Conservation (phyloP, 2,329 filamentous ascomycete species). For the Beauveria brongniartii region DNA sequence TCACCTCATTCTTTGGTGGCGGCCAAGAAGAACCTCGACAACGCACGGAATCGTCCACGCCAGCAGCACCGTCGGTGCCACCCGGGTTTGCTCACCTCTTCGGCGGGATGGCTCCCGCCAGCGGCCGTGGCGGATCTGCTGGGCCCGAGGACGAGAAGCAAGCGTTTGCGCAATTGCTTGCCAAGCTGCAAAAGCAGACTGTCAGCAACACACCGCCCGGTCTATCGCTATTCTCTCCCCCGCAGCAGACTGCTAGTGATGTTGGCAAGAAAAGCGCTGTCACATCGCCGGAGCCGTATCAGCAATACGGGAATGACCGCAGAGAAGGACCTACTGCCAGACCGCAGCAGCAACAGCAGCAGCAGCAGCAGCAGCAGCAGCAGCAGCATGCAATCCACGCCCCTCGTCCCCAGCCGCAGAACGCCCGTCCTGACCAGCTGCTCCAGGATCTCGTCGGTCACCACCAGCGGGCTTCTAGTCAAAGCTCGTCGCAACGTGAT, state of each 20-base stretch:
- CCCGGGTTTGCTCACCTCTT: conserved; percentile 8
- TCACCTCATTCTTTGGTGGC: conserved; percentile 67
- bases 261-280: conserved; percentile 29
- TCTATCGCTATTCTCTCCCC: conserved; percentile 34
- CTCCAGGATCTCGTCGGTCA: conserved; percentile 53
- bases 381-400: conserved; percentile 44
- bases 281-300: conserved; percentile 40
- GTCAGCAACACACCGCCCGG: conserved; percentile 37
- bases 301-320: conserved; percentile 37
- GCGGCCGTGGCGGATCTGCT: conserved; percentile 14
- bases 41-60: conserved; percentile 41
- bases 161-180: conserved; percentile 73
- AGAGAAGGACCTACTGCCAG: conserved; percentile 36
- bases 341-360: conserved; percentile 35
- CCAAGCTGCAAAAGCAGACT: conserved; percentile 65
- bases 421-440: conserved; percentile 50
- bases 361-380: conserved; percentile 24
- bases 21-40: conserved; percentile 42
- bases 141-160: conserved; percentile 63
- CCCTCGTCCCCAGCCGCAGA: conserved; percentile 41
- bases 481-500: conserved; percentile 39
- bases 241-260: conserved; percentile 24
- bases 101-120: background rate
- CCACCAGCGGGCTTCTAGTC: conserved; percentile 47
- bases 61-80: conserved; percentile 16